Evolutionary conservation across 176 grass and related monocot species (phyloP).

Genomic region (Triticum timopheevii): DNA sequence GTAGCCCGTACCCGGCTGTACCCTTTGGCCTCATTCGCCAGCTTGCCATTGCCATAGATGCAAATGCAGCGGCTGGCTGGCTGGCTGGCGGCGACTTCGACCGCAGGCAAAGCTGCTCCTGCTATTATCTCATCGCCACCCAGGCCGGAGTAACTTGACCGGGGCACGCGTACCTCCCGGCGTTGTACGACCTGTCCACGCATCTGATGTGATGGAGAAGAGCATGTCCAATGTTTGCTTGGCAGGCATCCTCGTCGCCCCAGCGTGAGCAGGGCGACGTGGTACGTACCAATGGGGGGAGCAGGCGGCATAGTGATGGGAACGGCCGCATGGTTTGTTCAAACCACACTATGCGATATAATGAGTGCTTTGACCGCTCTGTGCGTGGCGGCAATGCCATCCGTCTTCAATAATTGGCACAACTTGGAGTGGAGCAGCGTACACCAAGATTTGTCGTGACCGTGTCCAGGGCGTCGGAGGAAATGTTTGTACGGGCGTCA

Average conservation of each 20-base stretch:
- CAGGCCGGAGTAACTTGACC: neutral
- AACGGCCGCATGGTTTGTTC: neutral
- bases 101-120: neutral
- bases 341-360: neutral
- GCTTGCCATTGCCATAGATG: too few relatives aligned
- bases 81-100: neutral
- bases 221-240: neutral
- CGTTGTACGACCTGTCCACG: neutral
- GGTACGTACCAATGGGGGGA: too few relatives aligned
- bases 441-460: neutral
- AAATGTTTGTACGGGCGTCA: neutral
- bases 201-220: neutral
- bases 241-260: too few relatives aligned
- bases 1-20: too few relatives aligned
- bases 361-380: constrained; percentile 9
- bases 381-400: neutral
- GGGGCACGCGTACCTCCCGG: neutral
- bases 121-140: neutral
- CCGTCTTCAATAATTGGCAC: constrained; percentile 20
- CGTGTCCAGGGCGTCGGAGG: too few relatives aligned
- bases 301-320: neutral
- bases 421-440: neutral
- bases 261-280: too few relatives aligned
- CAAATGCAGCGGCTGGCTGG: neutral
- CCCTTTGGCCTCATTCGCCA: too few relatives aligned